Evolutionary conservation across 2,329 filamentous ascomycete species (phyloP).

Genomic region (Metarhizium humberi): DNA sequence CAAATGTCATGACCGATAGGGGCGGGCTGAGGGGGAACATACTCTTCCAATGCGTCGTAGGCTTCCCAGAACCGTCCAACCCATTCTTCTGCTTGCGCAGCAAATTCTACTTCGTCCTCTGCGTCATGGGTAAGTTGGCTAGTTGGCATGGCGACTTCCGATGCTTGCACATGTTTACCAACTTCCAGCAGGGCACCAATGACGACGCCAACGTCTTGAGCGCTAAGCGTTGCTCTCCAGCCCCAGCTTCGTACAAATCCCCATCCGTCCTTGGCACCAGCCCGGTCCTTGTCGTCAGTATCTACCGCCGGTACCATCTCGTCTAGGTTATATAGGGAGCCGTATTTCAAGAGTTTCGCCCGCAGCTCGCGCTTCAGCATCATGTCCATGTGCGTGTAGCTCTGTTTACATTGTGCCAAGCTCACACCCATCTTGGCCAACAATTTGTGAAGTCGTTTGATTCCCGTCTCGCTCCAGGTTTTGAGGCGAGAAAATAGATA

Average conservation of each 20-base stretch:
- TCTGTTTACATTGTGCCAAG: constrained; percentile 86
- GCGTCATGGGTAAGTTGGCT: constrained; percentile 30
- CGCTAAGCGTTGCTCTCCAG: constrained; percentile 89
- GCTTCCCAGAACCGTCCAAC: constrained; percentile 61
- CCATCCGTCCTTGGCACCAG: constrained; percentile 80
- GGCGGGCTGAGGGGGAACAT: constrained; percentile 19
- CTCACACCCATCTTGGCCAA: constrained; percentile 98
- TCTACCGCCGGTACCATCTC: constrained; percentile 78
- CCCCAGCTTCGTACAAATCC: constrained; percentile 97
- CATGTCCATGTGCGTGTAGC: constrained; percentile 98
- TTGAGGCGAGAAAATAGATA: constrained; percentile 87
- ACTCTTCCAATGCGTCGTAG: constrained; percentile 64
- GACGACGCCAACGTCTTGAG: constrained; percentile 88
- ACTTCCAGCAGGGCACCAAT: constrained; percentile 90
- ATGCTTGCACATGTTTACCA: constrained; percentile 46
- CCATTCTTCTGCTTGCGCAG: constrained; percentile 52
- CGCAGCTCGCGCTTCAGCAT: constrained; percentile 82
- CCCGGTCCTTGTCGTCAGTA: constrained; percentile 59
- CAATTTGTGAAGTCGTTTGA: constrained; percentile 84
- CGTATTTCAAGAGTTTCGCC: constrained; percentile 80
- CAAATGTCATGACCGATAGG: neutral
- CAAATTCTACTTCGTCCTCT: constrained; percentile 38
- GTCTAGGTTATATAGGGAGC: constrained; percentile 85
- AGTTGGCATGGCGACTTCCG: constrained; percentile 19
- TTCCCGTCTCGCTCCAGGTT: constrained; percentile 85